Conservation (phyloP, 208 protist genomes). For the Polymyxa betae region DNA sequence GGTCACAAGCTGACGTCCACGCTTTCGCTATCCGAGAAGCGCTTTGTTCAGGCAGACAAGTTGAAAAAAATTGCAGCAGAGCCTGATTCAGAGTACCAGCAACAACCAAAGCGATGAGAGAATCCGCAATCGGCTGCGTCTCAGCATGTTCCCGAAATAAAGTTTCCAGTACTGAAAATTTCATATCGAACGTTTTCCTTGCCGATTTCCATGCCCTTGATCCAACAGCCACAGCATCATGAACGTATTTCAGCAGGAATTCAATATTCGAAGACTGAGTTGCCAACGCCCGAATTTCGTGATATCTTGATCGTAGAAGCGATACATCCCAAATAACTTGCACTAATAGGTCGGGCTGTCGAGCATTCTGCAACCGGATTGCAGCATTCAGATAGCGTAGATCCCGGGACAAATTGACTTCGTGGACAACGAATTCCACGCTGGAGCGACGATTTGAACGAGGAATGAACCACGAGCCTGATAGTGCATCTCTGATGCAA, state of each 20-base stretch:
- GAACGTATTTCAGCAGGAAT: neutral
- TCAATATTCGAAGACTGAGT: neutral
- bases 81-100: neutral
- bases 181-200: neutral
- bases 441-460: neutral
- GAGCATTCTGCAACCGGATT: neutral
- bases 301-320: neutral
- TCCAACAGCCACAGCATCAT: neutral
- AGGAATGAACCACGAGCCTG: neutral
- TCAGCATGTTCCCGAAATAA: constrained; percentile 10
- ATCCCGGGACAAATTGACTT: neutral
- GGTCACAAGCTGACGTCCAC: neutral
- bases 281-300: neutral
- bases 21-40: neutral
- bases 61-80: neutral
- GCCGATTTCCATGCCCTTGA: neutral
- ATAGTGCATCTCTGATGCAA: neutral
- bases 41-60: neutral
- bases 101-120: neutral
- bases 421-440: neutral
- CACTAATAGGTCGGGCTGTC: neutral
- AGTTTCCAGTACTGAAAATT: neutral
- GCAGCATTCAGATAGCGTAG: neutral
- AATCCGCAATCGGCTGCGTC: neutral
- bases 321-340: neutral